Evolutionary conservation across 176 grass and related monocot species (phyloP).

Genomic region (Rhynchospora breviuscula): DNA sequence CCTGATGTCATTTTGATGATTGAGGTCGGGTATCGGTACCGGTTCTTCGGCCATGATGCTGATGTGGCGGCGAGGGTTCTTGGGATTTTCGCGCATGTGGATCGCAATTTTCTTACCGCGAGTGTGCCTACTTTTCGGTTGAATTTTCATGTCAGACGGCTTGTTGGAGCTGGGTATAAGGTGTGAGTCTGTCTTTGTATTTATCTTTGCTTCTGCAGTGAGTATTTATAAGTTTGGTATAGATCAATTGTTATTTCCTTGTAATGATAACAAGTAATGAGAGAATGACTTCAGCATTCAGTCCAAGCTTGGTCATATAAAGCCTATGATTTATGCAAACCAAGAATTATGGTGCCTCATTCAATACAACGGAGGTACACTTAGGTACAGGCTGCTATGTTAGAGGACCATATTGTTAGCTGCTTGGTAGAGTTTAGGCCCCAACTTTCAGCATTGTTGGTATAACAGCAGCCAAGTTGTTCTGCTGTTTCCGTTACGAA

Average conservation of each 20-base stretch:
- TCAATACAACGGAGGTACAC: no score
- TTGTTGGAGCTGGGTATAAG: constrained; percentile 54
- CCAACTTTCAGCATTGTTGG: not conserved
- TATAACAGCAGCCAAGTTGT: not conserved
- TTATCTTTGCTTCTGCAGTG: not conserved
- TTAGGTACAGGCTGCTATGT: no score
- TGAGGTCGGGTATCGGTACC: constrained; percentile 84
- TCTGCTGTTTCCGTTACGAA: not conserved
- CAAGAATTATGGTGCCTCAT: no score
- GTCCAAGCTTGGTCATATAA: not conserved
- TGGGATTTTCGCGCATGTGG: constrained; percentile 70
- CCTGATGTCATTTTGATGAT: constrained; percentile 76
- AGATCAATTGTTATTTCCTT: not conserved
- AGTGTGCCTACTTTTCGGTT: constrained; percentile 79
- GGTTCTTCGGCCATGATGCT: constrained; percentile 89
- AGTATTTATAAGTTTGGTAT: not conserved
- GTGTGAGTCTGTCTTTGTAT: not conserved
- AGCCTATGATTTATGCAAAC: not conserved
- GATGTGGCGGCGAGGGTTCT: constrained; percentile 67
- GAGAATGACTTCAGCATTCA: not conserved
- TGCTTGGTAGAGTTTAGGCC: not conserved
- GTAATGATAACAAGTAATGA: not conserved
- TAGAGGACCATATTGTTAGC: not conserved
- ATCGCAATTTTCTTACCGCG: constrained; percentile 77
- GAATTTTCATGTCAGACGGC: constrained; percentile 74